These are phyloP conservation scores for Scedosporium apiospermum DNA, from an alignment of 2,329 filamentous ascomycete genomes.

Conservation along the genomic window DNA sequence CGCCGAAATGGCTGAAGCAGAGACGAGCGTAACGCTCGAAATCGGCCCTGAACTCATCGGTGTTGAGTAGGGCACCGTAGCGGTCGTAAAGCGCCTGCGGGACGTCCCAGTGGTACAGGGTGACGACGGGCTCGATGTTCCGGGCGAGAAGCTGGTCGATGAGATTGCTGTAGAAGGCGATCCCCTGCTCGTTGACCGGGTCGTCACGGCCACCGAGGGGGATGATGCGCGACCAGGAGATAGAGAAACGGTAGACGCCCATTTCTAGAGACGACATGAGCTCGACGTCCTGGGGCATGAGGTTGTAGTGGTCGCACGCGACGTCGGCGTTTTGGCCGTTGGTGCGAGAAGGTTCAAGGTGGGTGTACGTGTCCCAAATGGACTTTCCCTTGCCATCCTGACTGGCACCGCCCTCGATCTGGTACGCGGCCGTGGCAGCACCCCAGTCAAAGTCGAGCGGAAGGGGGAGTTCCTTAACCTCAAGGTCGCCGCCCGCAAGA, in stretches of 20 bases:
- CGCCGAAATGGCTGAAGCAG: slow-evolving; percentile 12
- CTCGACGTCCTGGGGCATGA: slow-evolving; percentile 43
- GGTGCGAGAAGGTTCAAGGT: slow-evolving; percentile 28
- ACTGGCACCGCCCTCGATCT: slow-evolving; percentile 33
- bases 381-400: slow-evolving; percentile 30
- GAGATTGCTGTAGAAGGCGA: slow-evolving; percentile 50
- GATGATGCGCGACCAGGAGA: slow-evolving; percentile 58
- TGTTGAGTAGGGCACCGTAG: slow-evolving; percentile 12
- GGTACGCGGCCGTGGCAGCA: slow-evolving; percentile 32
- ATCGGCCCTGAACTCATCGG: slow-evolving; percentile 10
- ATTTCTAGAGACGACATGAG: slow-evolving; percentile 49
- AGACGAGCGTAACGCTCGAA: slow-evolving; percentile 13
- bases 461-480: slow-evolving; percentile 12
- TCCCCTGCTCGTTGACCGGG: slow-evolving; percentile 50
- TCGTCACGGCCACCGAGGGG: slow-evolving; percentile 54
- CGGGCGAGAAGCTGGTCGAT: slow-evolving; percentile 47
- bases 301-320: slow-evolving; percentile 32
- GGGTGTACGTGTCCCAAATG: slow-evolving; percentile 32
- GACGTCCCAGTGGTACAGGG: slow-evolving; percentile 55
- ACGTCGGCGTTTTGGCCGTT: slow-evolving; percentile 36
- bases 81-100: slow-evolving; percentile 13
- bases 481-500: no score
- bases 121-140: slow-evolving; percentile 52
- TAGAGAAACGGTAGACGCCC: slow-evolving; percentile 53
- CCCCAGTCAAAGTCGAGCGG: slow-evolving; percentile 29